Percentiles rank a stretch among this genome's conserved stretches.
Conservation (phyloP, 176 grass and related monocot species). For the Zoysia pacifica region DNA sequence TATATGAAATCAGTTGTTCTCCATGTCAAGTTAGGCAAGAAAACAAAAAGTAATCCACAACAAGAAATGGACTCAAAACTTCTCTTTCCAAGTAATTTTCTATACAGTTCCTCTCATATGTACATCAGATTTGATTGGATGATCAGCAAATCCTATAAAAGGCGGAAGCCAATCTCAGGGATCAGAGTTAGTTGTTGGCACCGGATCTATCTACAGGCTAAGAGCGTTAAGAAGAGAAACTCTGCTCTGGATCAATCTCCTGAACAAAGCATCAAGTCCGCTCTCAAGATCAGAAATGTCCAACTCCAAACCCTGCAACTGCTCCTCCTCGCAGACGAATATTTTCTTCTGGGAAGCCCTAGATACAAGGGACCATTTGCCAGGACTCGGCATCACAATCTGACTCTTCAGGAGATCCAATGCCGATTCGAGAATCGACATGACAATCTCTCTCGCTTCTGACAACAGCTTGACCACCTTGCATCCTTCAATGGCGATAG, state of each 20-base stretch:
- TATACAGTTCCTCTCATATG: not conserved
- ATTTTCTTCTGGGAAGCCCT: not conserved
- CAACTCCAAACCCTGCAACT: not conserved
- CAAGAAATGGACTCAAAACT: not conserved
- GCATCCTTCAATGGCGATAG: not conserved
- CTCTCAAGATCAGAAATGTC: not conserved
- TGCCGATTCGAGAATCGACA: slow-evolving; percentile 36
- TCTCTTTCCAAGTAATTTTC: not conserved
- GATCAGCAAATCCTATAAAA: slow-evolving; percentile 24
- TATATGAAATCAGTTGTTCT: not conserved
- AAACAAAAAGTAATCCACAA: not conserved
- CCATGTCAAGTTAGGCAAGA: not conserved
- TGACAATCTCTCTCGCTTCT: slow-evolving; percentile 12
- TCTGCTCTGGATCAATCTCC: slow-evolving; percentile 5
- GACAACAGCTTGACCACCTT: slow-evolving; percentile 18
- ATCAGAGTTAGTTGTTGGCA: not conserved
- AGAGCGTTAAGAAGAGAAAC: slow-evolving; percentile 6
- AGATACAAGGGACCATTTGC: slow-evolving; percentile 41
- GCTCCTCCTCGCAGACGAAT: not conserved
- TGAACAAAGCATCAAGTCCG: not conserved
- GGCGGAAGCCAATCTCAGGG: not conserved
- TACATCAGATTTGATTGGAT: not conserved
- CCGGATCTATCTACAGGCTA: not conserved
- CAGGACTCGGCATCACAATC: not conserved
- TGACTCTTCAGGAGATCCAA: slow-evolving; percentile 6